Conservation (phyloP, 2,329 filamentous ascomycete genomes). For the Teratosphaeriaceae sp. region DNA sequence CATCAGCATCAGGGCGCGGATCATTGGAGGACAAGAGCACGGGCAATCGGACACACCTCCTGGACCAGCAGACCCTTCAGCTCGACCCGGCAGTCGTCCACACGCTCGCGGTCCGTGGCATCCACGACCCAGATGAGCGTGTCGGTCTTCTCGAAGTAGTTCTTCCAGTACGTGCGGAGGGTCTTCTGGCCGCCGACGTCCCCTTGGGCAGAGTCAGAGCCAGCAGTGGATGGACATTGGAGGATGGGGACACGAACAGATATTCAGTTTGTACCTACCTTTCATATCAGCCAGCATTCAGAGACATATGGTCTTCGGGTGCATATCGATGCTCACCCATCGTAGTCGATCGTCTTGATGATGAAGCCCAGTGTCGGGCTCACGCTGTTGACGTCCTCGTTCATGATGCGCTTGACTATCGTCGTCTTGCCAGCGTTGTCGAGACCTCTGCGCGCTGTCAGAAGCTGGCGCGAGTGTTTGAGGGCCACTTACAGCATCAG, state of each 20-base stretch:
- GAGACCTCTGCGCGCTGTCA: slow-evolving; percentile 58
- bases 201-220: slow-evolving; percentile 47
- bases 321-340: slow-evolving; percentile 58
- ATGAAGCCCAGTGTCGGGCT: slow-evolving; percentile 97
- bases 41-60: slow-evolving; percentile 60
- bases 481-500: slow-evolving; percentile 72
- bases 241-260: slow-evolving; percentile 55
- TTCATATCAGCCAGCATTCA: slow-evolving; percentile 14
- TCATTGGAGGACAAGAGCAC: slow-evolving; percentile 3
- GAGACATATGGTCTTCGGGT: slow-evolving; percentile 2
- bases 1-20: slow-evolving; percentile 1
- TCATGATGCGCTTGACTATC: slow-evolving; percentile 95
- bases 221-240: slow-evolving; percentile 14
- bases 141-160: slow-evolving; percentile 99
- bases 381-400: slow-evolving; percentile 92
- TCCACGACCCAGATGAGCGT: slow-evolving; percentile 98
- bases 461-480: slow-evolving; percentile 3
- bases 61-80: slow-evolving; percentile 81
- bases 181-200: slow-evolving; percentile 98
- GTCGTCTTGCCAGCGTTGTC: slow-evolving; percentile 99
- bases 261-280: slow-evolving; percentile 89
- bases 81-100: slow-evolving; percentile 82
- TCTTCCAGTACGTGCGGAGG: slow-evolving; percentile 95
- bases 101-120: slow-evolving; percentile 83
- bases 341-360: slow-evolving; percentile 97